phyloP scores from a whole-genome alignment of 345 rosid genomes.

The Luvunga scandens region DNA sequence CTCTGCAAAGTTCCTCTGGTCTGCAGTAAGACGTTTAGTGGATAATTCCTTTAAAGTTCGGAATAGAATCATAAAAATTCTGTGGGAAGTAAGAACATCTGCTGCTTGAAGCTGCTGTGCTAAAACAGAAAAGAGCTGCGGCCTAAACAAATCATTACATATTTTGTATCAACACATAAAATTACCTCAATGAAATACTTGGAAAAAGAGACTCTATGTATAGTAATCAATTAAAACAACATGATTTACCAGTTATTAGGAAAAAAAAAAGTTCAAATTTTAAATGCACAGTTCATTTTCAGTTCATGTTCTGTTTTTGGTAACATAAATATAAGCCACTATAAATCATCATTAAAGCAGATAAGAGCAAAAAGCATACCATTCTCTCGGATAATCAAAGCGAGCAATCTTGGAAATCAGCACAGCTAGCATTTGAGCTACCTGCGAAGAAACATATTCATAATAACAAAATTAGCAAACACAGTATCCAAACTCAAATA shows the following conservation, averaged over 20 bases:
- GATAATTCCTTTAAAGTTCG: conserved; percentile 92
- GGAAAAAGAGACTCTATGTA: neutral
- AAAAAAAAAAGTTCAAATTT: neutral
- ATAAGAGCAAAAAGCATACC: conserved; percentile 31
- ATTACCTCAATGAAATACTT: conserved; percentile 12
- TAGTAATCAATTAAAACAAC: neutral
- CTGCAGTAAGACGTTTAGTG: conserved; percentile 84
- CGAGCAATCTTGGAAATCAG: conserved; percentile 91
- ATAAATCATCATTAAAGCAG: neutral
- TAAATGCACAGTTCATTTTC: neutral
- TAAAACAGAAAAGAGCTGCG: conserved; percentile 74
- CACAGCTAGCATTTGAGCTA: conserved; percentile 81
- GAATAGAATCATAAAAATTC: conserved; percentile 87
- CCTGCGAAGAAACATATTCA: conserved; percentile 37
- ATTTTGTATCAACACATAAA: conserved; percentile 14
- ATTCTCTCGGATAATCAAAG: conserved; percentile 94
- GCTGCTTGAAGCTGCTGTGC: conserved; percentile 85
- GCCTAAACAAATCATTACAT: conserved; percentile 54
- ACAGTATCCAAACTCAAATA: neutral
- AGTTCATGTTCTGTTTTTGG: too few species aligned
- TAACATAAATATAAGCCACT: neutral
- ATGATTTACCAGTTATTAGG: neutral
- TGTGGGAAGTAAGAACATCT: conserved; percentile 78
- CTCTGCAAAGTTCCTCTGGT: conserved; percentile 81
- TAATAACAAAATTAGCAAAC: conserved; percentile 10